phyloP scores from a whole-genome alignment of 2,329 filamentous ascomycete species.

The Aspergillus pseudoviridinutans region DNA sequence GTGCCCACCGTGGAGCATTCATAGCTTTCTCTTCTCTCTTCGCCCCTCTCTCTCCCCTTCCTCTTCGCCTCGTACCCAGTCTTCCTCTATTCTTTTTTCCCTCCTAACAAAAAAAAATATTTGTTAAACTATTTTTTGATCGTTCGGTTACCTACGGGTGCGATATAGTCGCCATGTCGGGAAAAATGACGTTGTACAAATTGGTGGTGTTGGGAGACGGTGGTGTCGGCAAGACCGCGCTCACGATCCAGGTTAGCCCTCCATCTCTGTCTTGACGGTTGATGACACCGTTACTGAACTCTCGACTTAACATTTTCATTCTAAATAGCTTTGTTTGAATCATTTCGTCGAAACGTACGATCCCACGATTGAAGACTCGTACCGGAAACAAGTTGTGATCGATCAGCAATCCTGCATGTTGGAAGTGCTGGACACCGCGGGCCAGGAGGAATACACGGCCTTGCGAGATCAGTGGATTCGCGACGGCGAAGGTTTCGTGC shows the following conservation, averaged over 20 bases:
- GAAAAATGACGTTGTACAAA: slow-evolving; percentile 94
- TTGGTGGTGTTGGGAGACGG: slow-evolving; percentile 92
- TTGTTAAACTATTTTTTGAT: background rate
- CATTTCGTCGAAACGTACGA: slow-evolving; percentile 94
- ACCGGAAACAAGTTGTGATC: slow-evolving; percentile 73
- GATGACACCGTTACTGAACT: background rate
- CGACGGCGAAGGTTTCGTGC: slow-evolving; percentile 93
- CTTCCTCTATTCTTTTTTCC: background rate
- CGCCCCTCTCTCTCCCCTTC: background rate
- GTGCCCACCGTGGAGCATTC: slow-evolving; percentile 21
- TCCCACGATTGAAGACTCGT: slow-evolving; percentile 65
- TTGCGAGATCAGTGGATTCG: slow-evolving; percentile 97
- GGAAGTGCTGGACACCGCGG: slow-evolving; percentile 93
- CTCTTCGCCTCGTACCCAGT: background rate
- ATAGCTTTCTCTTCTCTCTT: slow-evolving; percentile 11
- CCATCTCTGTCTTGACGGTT: background rate
- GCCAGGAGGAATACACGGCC: slow-evolving; percentile 97
- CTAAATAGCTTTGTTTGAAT: slow-evolving; percentile 76
- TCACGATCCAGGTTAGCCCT: slow-evolving; percentile 69
- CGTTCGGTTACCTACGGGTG: background rate
- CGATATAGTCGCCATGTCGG: slow-evolving; percentile 61
- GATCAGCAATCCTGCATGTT: slow-evolving; percentile 95
- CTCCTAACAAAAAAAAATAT: background rate
- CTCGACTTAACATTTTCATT: slow-evolving; percentile 3
- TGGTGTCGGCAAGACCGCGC: slow-evolving; percentile 88